A percentile compares a stretch with the other conserved stretches of the same genome.
phyloP scores from a whole-genome alignment of 257 asterid genomes.

The Fraxinus americana region DNA sequence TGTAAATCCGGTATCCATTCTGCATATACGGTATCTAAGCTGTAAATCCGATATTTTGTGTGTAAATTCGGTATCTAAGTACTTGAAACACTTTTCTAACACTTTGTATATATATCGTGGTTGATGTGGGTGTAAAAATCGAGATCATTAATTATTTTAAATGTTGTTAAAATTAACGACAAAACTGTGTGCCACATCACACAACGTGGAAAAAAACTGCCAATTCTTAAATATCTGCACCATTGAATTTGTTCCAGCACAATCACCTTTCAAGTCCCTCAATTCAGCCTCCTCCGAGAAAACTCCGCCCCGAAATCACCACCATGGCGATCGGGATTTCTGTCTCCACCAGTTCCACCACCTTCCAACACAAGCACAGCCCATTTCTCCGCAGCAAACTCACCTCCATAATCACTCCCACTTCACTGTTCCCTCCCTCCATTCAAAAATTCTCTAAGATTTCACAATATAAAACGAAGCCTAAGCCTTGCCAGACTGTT shows the following conservation, averaged over 20 bases:
- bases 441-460: conserved; percentile 26
- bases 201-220: no score
- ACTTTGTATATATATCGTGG: no score
- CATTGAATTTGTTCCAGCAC: neutral
- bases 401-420: conserved; percentile 21
- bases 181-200: no score
- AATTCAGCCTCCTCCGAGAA: neutral
- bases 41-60: no score
- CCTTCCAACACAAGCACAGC: conserved; percentile 28
- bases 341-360: conserved; percentile 33
- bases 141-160: no score
- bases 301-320: conserved; percentile 21
- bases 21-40: no score
- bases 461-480: conserved; percentile 21
- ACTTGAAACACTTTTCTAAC: no score
- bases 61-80: no score
- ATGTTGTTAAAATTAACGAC: no score
- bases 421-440: conserved; percentile 21
- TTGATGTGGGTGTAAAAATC: no score
- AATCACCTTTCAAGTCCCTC: conserved; percentile 20
- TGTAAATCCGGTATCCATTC: no score
- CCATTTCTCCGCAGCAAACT: conserved; percentile 40
- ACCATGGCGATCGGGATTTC: conserved; percentile 60
- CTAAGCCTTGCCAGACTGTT: conserved; percentile 39
- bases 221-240: no score